A percentile compares a stretch with the other conserved stretches of the same genome.
Conservation (phyloP, 2,329 filamentous ascomycete genomes). For the Diaporthe vaccinii region DNA sequence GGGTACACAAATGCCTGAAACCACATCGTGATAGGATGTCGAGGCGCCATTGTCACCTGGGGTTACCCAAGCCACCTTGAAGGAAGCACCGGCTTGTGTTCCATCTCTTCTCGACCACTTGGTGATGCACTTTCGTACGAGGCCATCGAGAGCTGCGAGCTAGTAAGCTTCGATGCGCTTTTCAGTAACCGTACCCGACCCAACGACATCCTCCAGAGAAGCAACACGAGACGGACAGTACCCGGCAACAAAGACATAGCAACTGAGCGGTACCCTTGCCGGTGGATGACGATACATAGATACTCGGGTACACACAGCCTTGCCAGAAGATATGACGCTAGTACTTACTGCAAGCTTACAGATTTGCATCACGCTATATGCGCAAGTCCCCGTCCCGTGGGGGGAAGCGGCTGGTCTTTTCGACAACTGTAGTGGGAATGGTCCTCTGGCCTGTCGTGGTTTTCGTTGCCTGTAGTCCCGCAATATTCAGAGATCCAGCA, state of each 20-base stretch:
- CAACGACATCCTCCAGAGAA: not conserved
- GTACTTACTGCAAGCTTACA: constrained; percentile 21
- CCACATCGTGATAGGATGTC: constrained; percentile 22
- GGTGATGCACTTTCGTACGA: constrained; percentile 10
- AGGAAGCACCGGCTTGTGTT: not conserved
- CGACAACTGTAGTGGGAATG: not conserved
- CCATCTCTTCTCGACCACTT: constrained; percentile 1
- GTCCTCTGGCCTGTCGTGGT: not conserved
- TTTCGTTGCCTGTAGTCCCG: not conserved
- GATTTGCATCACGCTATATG: constrained; percentile 24
- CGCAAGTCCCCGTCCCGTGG: not conserved
- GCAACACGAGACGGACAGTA: not conserved
- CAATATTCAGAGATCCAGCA: not conserved
- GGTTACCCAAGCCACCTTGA: not conserved
- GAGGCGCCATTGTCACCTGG: constrained; percentile 17
- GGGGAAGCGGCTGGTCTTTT: constrained; percentile 6
- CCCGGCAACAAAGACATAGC: not conserved
- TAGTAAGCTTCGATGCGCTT: constrained; percentile 6
- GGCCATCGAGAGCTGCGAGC: constrained; percentile 8
- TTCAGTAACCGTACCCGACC: not conserved
- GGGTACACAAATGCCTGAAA: constrained; percentile 13
- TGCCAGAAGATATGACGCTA: constrained; percentile 18
- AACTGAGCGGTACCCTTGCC: not conserved
- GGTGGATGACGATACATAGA: constrained; percentile 1
- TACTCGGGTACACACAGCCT: constrained; percentile 26